Evolutionary conservation across 2,329 filamentous ascomycete species (phyloP), one percentile per base, ranked within the genome.

Genomic region (Cladosporium sp.): DNA sequence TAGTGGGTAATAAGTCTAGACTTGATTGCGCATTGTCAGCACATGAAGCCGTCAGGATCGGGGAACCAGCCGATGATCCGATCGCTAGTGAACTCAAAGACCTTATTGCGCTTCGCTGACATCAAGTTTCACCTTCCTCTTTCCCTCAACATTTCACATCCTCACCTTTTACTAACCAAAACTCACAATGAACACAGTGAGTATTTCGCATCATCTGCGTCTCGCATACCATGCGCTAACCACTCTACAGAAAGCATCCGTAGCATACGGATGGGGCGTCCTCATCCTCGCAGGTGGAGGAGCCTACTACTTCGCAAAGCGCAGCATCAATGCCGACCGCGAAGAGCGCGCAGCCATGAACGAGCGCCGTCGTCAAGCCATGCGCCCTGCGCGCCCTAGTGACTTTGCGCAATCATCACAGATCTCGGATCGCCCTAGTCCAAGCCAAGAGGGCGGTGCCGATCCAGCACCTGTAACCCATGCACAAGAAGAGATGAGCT

Each of bases 271-370:
- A 70, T 97, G 91, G 94, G 92, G 90, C 66, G 83, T 91, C 50
- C 83, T 97, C 56, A 94, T 92, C 71, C 80, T 88, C 66, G 91
- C 92, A 65, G 94, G 93, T 70, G 94, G 85, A 64, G 90, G 88
- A 62, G 91, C 93, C 68, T 99, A 97, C 80, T 91, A 90, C 79
- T 96, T 97, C 73, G 94, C 94, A 63, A 99, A 99, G 81, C 83
- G 85, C 70, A 87, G 87, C 73, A 96, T 99, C 82, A 96, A 97
- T 72, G 89, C 89, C 65, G 91, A 97, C 75, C 89, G 93, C 63
- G 81, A 83, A 60, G 78, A 84, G 60, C 85, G 90, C 68, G 83
- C 88, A 64, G 83, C 88, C 66, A 85, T 88, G 60, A 82, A 84
- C 65, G 86, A 88, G 76, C 87, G 82, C 76, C 82, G 81, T 66